Conservation (phyloP, 495 filamentous ascomycete species). For the Cercophora samala region DNA sequence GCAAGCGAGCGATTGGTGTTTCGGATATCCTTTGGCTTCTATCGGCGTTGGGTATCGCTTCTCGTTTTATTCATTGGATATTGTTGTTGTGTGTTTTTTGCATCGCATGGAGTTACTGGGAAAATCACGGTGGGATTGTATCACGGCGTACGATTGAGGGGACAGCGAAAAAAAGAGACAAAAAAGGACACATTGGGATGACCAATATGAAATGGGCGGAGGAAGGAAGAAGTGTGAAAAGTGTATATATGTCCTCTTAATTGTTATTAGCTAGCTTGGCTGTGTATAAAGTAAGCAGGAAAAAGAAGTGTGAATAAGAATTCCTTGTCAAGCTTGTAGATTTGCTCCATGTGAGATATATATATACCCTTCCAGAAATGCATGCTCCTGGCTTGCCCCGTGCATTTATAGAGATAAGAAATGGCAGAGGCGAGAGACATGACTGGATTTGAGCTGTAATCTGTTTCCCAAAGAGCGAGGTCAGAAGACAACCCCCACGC, state of each 20-base stretch:
- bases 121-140: not conserved
- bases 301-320: not conserved
- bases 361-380: too few relatives aligned
- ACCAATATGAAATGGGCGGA: not conserved
- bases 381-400: not conserved
- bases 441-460: slow-evolving; percentile 4
- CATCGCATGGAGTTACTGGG: slow-evolving; percentile 8
- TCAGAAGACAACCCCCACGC: slow-evolving; percentile 3
- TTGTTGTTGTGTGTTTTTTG: not conserved
- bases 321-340: not conserved
- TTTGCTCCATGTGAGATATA: not conserved
- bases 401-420: not conserved
- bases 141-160: not conserved
- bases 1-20: slow-evolving; percentile 13
- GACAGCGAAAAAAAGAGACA: not conserved
- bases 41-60: not conserved
- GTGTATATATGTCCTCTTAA: not conserved
- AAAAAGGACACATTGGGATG: not conserved
- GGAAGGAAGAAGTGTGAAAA: not conserved
- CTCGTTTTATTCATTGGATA: not conserved
- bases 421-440: not conserved
- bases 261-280: not conserved
- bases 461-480: not conserved
- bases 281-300: not conserved
- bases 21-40: not conserved